Evolutionary conservation across 1,284 basidiomycete species (phyloP), one percentile per base, ranked within the genome.

Genomic region (Inonotus obliquus): DNA sequence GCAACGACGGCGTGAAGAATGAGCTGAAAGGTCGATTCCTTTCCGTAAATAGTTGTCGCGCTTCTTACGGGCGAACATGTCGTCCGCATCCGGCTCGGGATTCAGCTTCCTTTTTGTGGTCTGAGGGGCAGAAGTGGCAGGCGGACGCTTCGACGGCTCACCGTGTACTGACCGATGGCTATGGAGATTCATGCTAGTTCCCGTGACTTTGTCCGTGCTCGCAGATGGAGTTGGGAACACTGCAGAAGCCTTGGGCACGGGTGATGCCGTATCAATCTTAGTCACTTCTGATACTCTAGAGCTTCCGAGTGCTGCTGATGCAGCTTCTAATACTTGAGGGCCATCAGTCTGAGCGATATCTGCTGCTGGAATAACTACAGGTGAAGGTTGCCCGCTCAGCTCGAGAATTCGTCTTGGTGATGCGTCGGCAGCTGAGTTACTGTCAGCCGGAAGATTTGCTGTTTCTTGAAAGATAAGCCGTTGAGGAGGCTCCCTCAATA

Each of bases 11-110:
- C 54, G 53, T 17, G 64, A 51, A 4, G 62, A 61, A 27, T 63
- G 54, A 11, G 59, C 57, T 10, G 54, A 64, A 19, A 64, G 54
- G 49, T 65, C 65, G n/a, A 65, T n/a, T 6, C 65, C 65, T 37
- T 61, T 61, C 32, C 57, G 59, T 27, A 64, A 45, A 51, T 64
- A 64, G 25, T 60, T 65, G 29, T 65, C 65, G n/a, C 62, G 62
- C 41, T 64, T 60, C 35, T 60, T 63, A 13, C 65, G 59, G 41
- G 52, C 59, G 49, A 65, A 65, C 65, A 65, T 65, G 41, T 65
- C 65, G 37, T 65, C 63, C 38, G 54, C 39, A 23, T 49, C 47
- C 21, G 55, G 61, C 29, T 62, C 47, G 1, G 38, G 3, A 14
- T 35, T 35, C 21, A n/a, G 13, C 27, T 32, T 54, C 7, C 19